Base-by-base conservation (phyloP, 176 grass and related monocot genomes). In the Eleusine indica region DNA sequence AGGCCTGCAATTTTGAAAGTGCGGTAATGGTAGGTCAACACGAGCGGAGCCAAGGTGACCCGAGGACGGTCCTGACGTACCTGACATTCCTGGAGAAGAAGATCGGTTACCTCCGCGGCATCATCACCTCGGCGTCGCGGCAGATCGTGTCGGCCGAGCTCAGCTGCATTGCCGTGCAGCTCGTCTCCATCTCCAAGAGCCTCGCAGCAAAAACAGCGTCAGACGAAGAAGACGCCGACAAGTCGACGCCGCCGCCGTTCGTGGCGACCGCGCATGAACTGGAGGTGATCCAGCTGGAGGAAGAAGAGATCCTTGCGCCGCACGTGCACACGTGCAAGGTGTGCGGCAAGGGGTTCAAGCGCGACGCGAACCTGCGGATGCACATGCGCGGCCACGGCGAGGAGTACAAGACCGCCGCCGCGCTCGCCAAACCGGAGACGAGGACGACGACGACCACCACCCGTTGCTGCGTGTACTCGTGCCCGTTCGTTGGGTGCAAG, bases 271-370 rank as follows among this genome's bases (percentile, higher is more conserved):
- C 25, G 25, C 25, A 25, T 25, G 25, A 25, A 25, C 25, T 25
- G 25, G 25, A 98, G 71, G 91, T 96, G 74, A 81, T 96, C 44
- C 85, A 98, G 89, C 90, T 98, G 43, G 91, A 88, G 60, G 74
- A 47, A 81, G 93, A 90, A 43, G 96, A 96, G 82, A 84, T 96
- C 68, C 83, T 99, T 1, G 91, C 96, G 66, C 87, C 92, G 70
- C 93, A 99, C 77, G 83, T 91, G 38, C 96, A 99, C 85, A 15
- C 78, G 41, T 99, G 96, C 85, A 87, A 91, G 83, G 83, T 99
- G 9, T 99, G 96, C 69, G 91, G 96, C 71, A 98, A 98, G 77
- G 93, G 93, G 4, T 99, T 99, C 91, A 99, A 99, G 93, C 96
- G 96, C 66, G 96, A 99, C 66, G 96, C 96, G 65, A 99, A 99